Evolutionary conservation across 306 rosid species (phyloP).

Genomic region (Pueraria montana): DNA sequence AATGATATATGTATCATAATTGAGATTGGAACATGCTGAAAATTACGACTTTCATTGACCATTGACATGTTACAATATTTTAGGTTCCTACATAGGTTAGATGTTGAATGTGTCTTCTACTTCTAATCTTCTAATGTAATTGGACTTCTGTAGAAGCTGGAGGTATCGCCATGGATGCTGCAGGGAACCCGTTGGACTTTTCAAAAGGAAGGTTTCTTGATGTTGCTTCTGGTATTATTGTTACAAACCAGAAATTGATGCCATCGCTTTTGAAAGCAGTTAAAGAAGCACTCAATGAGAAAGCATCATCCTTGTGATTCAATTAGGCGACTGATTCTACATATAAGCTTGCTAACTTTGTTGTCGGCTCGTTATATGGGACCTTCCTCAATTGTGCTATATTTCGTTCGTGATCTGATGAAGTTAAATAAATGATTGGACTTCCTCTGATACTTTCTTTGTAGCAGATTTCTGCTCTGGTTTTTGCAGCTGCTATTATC

Average conservation of each 20-base stretch:
- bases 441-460: background rate
- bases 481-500: background rate
- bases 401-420: constrained; percentile 5
- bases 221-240: constrained; percentile 82
- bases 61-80: background rate
- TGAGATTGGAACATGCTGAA: background rate
- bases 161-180: constrained; percentile 83
- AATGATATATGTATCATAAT: background rate
- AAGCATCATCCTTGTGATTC: constrained; percentile 71
- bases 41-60: background rate
- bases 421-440: background rate
- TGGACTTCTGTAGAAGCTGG: constrained; percentile 81
- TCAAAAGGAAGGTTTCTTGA: constrained; percentile 89
- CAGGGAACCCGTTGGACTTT: constrained; percentile 88
- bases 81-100: constrained; percentile 9
- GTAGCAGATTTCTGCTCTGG: constrained; percentile 7
- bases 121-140: constrained; percentile 22
- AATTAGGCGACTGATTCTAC: constrained; percentile 3
- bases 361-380: constrained; percentile 37
- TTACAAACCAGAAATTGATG: constrained; percentile 89
- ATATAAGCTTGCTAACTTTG: constrained; percentile 14
- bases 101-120: constrained; percentile 22
- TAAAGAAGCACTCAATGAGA: constrained; percentile 76
- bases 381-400: constrained; percentile 24
- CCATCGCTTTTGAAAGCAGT: constrained; percentile 83